Percentiles rank a stretch among this genome's conserved stretches.
Conservation (phyloP, 148 eudicot genomes). For the Diospyros kaki region DNA sequence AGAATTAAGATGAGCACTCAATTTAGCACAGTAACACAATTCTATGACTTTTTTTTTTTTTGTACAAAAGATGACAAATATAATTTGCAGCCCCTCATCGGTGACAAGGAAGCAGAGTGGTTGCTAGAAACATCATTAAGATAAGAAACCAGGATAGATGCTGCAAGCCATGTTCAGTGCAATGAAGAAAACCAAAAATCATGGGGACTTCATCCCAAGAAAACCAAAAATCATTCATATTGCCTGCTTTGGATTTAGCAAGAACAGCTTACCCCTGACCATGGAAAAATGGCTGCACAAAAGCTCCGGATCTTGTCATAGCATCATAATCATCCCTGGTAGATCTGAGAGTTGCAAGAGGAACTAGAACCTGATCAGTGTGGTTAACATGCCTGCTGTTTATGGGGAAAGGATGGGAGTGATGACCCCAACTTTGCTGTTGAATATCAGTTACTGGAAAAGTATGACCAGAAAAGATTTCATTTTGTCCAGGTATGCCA, state of each 20-base stretch:
- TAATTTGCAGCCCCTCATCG: not conserved
- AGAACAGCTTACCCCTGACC: slow-evolving; percentile 24
- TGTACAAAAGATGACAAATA: not conserved
- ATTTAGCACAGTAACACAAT: not conserved
- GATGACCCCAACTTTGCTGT: slow-evolving; percentile 23
- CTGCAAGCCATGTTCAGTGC: not conserved
- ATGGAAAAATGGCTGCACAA: slow-evolving; percentile 20
- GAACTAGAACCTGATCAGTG: slow-evolving; percentile 16
- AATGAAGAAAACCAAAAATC: not conserved
- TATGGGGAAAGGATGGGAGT: slow-evolving; percentile 17
- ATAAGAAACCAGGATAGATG: not conserved
- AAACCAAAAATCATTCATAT: not conserved
- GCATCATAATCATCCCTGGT: slow-evolving; percentile 19
- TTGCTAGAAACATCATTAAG: too few species aligned
- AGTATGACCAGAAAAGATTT: slow-evolving; percentile 17
- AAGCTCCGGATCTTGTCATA: slow-evolving; percentile 23
- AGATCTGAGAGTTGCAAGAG: slow-evolving; percentile 24
- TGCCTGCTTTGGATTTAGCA: not conserved
- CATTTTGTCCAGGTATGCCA: slow-evolving; percentile 21
- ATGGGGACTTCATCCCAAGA: too few species aligned
- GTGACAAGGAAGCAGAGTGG: too few species aligned
- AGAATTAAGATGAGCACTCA: not conserved
- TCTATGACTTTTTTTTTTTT: too few species aligned
- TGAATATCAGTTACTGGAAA: slow-evolving; percentile 23
- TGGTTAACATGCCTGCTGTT: slow-evolving; percentile 14